Evolutionary conservation across 352 stramenopile genomes (phyloP), one percentile per base, ranked within the genome.

Genomic region (Pilasporangium apinafurcum): DNA sequence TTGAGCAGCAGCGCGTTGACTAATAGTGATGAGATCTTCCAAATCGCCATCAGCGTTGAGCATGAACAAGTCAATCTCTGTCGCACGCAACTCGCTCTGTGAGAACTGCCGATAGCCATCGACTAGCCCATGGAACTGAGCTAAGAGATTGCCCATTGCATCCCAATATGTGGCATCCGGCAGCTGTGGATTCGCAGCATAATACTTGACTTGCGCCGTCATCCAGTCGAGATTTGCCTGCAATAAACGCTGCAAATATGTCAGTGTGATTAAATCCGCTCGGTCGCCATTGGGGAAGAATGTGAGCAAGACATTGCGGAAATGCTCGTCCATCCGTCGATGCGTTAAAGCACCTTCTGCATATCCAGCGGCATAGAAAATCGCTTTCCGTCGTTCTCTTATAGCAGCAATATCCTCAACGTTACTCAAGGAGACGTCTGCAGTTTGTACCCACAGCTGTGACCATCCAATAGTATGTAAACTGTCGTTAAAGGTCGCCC

Each of bases 271-370:
- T 8, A 56, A 50, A 18, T 79, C 70, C 1, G 40, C 40, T 5
- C 54, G 36, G 27, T 70, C 54, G 21, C 48, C 45, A n/a, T 53
- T 65, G 13, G 53, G 53, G 44, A 77, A 82, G 57, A 83, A 73
- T 42, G 65, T 68, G 9, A 56, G 20, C 26, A 65, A 69, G 12
- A 78, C 63, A 36, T 84, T 83, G 40, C 46, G 45, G 37, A 73
- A 84, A 47, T 87, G 74, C 40, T 83, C 44, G 48, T 81, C 63
- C 34, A 87, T 87, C n/a, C 68, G 68, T 14, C 62, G 63, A 33
- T 83, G 69, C 2, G 71, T 87, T 14, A 87, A 49, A 20, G 65
- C 48, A 1, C 65, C 74, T 44, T 87, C 71, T 0, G 68, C 60
- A 30, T 78, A 87, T 1, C 74, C 74, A 5, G 68, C 74, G 8